A percentile compares a stretch with the other conserved stretches of the same genome.
phyloP scores from a whole-genome alignment of 2,329 filamentous ascomycete genomes.

The Chalara sp. region DNA sequence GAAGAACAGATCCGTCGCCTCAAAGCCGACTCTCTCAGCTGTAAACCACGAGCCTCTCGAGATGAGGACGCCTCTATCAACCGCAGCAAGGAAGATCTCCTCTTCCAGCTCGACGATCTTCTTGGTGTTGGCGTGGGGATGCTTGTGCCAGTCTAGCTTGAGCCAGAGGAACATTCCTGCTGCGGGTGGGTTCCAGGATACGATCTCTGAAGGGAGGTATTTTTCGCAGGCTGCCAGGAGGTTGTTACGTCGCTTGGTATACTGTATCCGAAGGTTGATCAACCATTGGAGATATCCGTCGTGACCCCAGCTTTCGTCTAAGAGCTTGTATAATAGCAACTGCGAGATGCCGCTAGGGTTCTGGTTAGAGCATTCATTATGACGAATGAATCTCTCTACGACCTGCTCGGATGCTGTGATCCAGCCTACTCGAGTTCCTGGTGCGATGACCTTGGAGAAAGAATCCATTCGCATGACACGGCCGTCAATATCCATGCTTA shows the following conservation, averaged over 20 bases:
- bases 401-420: constrained; percentile 82
- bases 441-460: constrained; percentile 85
- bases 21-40: constrained; percentile 55
- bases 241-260: constrained; percentile 70
- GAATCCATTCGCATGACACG: constrained; percentile 88
- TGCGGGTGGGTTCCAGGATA: constrained; percentile 71
- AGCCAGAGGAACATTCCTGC: constrained; percentile 91
- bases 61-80: constrained; percentile 71
- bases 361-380: constrained; percentile 79
- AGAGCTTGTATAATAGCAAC: constrained; percentile 75
- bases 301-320: constrained; percentile 94
- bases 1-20: constrained; percentile 59
- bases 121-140: constrained; percentile 51
- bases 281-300: constrained; percentile 85
- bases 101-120: constrained; percentile 68
- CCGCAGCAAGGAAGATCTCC: constrained; percentile 72
- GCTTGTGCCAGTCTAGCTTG: constrained; percentile 56
- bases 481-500: constrained; percentile 79
- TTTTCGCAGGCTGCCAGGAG: constrained; percentile 76
- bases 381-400: constrained; percentile 59
- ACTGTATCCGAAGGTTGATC: constrained; percentile 72
- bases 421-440: constrained; percentile 80
- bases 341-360: constrained; percentile 82
- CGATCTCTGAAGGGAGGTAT: constrained; percentile 65
- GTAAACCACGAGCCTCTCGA: constrained; percentile 89